phyloP scores from a whole-genome alignment of 495 filamentous ascomycete species.

The Barbatosphaeria neglecta region DNA sequence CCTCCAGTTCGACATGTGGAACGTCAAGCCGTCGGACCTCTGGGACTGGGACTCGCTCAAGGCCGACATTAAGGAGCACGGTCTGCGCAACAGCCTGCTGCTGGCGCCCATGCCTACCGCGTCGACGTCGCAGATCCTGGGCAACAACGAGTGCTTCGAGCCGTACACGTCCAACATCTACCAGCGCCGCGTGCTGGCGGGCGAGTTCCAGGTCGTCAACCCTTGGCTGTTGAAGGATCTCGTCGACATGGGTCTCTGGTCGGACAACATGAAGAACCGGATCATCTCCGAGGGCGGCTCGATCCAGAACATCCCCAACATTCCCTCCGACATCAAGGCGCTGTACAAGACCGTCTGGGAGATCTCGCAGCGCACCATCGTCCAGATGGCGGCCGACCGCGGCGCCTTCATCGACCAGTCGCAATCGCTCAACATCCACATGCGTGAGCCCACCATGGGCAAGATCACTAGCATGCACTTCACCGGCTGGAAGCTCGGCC shows the following conservation, averaged over 20 bases:
- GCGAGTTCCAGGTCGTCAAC: slow-evolving; percentile 99
- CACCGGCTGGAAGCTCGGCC: slow-evolving; percentile 93
- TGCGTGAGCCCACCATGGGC: slow-evolving; percentile 98
- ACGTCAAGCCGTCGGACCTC: slow-evolving; percentile 78
- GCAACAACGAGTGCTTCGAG: slow-evolving; percentile 99
- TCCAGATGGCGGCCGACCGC: slow-evolving; percentile 97
- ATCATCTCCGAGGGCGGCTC: slow-evolving; percentile 96
- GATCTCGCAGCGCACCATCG: slow-evolving; percentile 88
- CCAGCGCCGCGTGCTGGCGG: slow-evolving; percentile 91
- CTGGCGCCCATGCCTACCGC: slow-evolving; percentile 98
- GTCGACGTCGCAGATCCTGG: slow-evolving; percentile 89
- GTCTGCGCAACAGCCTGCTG: slow-evolving; percentile 87
- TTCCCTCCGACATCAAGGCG: slow-evolving; percentile 88
- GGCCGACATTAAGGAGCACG: slow-evolving; percentile 78
- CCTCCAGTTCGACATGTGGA: slow-evolving; percentile 99
- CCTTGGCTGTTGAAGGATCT: slow-evolving; percentile 97
- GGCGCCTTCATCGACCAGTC: slow-evolving; percentile 98
- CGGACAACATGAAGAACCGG: slow-evolving; percentile 99
- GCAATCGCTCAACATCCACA: slow-evolving; percentile 97
- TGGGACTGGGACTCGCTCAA: slow-evolving; percentile 95
- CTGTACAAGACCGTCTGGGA: slow-evolving; percentile 99
- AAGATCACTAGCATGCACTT: slow-evolving; percentile 99
- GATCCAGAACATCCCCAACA: slow-evolving; percentile 92
- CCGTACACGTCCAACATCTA: slow-evolving; percentile 99
- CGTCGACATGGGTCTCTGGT: slow-evolving; percentile 96